Percentiles rank a stretch among this genome's conserved stretches.
Evolutionary conservation across 1,139 yeast species (phyloP).

Genomic region (Scheffersomyces quercinus): DNA sequence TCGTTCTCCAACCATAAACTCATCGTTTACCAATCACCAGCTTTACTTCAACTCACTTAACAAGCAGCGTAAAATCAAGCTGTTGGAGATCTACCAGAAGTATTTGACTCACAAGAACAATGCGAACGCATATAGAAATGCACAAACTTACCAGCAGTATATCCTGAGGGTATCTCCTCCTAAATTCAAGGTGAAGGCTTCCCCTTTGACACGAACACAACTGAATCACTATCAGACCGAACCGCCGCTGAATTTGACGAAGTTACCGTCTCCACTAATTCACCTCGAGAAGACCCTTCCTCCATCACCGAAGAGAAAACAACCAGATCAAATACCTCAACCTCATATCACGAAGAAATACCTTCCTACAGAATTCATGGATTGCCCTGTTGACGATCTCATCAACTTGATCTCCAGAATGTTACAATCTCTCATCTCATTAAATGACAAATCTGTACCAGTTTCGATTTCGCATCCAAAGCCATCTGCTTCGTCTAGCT

Average conservation of each 20-base stretch:
- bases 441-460: constrained; percentile 63
- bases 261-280: neutral
- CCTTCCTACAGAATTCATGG: constrained; percentile 61
- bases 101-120: constrained; percentile 18
- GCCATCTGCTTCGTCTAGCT: constrained; percentile 10
- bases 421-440: constrained; percentile 67
- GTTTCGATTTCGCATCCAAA: constrained; percentile 30
- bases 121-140: constrained; percentile 3
- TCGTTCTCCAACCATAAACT: constrained; percentile 19
- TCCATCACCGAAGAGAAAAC: constrained; percentile 6
- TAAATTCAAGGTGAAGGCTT: neutral
- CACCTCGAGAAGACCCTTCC: neutral
- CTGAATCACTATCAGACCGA: neutral
- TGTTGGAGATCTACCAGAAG: constrained; percentile 28
- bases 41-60: constrained; percentile 25
- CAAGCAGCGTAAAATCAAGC: constrained; percentile 22
- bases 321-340: constrained; percentile 3
- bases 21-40: constrained; percentile 21
- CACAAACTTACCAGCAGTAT: constrained; percentile 2
- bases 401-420: constrained; percentile 74
- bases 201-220: neutral
- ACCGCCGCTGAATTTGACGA: neutral
- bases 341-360: constrained; percentile 6
- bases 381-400: constrained; percentile 70
- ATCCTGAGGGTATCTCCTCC: neutral